These are phyloP conservation scores for Sphaerosporella brunnea DNA, from an alignment of 495 filamentous ascomycete genomes.

Conservation along the genomic window DNA sequence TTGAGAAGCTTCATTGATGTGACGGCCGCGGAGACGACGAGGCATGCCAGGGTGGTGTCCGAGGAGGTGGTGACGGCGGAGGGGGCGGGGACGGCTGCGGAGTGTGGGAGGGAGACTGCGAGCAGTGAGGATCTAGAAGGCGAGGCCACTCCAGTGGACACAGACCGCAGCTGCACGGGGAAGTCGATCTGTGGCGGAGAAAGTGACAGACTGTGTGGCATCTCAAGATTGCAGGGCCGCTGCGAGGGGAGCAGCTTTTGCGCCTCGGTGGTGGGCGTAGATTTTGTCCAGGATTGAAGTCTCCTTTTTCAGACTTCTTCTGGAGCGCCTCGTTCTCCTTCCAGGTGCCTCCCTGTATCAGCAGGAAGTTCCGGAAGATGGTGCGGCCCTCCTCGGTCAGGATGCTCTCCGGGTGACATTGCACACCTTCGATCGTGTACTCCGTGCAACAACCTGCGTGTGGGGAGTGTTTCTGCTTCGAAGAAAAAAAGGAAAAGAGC, in stretches of 20 bases:
- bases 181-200: conserved; percentile 75
- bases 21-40: too few relatives aligned
- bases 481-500: too few relatives aligned
- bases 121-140: too few relatives aligned
- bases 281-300: conserved; percentile 63
- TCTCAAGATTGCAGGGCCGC: conserved; percentile 68
- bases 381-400: conserved; percentile 68
- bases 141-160: too few relatives aligned
- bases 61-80: too few relatives aligned
- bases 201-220: conserved; percentile 63
- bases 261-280: conserved; percentile 62
- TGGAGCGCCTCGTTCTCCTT: conserved; percentile 46
- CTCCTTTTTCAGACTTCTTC: conserved; percentile 27
- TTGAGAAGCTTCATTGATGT: too few relatives aligned
- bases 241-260: conserved; percentile 80
- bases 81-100: too few relatives aligned
- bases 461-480: too few relatives aligned
- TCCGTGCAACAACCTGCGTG: too few relatives aligned
- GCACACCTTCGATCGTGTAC: conserved; percentile 75
- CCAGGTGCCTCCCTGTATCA: conserved; percentile 79
- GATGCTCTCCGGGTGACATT: conserved; percentile 97
- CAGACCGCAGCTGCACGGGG: conserved; percentile 53
- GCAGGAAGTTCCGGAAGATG: conserved; percentile 86
- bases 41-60: too few relatives aligned
- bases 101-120: too few relatives aligned